Evolutionary conservation across 768 basidiomycete genomes (phyloP), one percentile per base, ranked within the genome.

Genomic region (Serendipita vermifera): DNA sequence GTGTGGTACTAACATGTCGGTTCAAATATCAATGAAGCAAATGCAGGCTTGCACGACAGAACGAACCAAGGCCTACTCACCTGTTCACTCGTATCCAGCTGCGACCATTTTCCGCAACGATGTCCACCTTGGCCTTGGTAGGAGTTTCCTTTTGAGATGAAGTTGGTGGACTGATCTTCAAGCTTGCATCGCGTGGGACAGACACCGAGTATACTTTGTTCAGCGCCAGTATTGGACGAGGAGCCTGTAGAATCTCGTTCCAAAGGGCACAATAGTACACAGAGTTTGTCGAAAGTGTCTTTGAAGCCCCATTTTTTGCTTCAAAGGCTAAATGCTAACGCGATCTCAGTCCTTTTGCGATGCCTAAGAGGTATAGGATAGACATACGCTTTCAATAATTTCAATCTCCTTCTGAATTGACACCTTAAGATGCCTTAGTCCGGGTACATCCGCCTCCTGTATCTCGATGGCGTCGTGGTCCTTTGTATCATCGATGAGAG

Each of bases 51-150:
- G 56, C 55, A 43, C 11, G n/a, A 14, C 20, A 20, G 5, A 1
- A 11, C 33, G 29, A 27, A 29, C 46, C 15, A 11, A 7, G 14
- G 26, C 20, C 24, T 29, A 78, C 83, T 65, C 64, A 89, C 89
- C 89, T 91, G 68, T 91, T 92, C 33, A 92, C 77, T 61, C 88
- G 77, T 36, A 88, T 81, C 91, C 91, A 94, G 2, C 72, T 70
- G 22, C 75, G 70, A 1, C 90, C 89, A 38, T 80, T 77, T 20
- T 85, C 79, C 1, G 82, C 82, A 13, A 91, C 80, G 13, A 92
- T 73, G 62, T 93, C 90, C 0, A 93, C 82, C 62, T 92, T 91
- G 38, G 81, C 75, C 4, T 73, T 72, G 0, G 68, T 66, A 22
- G 66, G 59, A 48, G 65, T 64, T 59, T 63, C 31, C 38, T 54